These are phyloP conservation scores for Incumbomyces delicatus DNA, from an alignment of 2,329 filamentous ascomycete species.

Conservation along the genomic window DNA sequence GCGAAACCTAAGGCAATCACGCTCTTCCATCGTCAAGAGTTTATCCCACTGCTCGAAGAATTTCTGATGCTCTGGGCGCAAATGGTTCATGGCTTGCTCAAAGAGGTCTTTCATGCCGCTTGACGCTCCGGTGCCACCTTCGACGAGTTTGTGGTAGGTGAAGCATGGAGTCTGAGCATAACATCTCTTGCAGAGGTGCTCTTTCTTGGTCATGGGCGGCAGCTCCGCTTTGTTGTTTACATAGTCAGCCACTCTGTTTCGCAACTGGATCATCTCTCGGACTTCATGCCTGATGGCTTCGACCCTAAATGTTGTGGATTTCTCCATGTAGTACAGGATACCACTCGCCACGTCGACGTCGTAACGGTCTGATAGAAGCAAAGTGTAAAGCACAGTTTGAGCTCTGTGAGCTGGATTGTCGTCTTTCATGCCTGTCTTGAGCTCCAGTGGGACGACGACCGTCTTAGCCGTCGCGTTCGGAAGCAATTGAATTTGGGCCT, in stretches of 20 bases:
- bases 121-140: slow-evolving; percentile 69
- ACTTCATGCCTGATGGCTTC: slow-evolving; percentile 79
- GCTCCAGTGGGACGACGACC: slow-evolving; percentile 82
- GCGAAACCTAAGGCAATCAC: slow-evolving; percentile 74
- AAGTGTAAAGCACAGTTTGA: slow-evolving; percentile 88
- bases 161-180: slow-evolving; percentile 90
- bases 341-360: slow-evolving; percentile 83
- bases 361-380: slow-evolving; percentile 87
- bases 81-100: slow-evolving; percentile 65
- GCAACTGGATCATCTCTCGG: slow-evolving; percentile 91
- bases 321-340: slow-evolving; percentile 90
- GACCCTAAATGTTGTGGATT: slow-evolving; percentile 73
- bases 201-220: slow-evolving; percentile 74
- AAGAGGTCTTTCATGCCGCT: slow-evolving; percentile 77
- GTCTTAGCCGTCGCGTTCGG: slow-evolving; percentile 47
- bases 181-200: slow-evolving; percentile 73
- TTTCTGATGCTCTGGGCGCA: slow-evolving; percentile 62
- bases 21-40: slow-evolving; percentile 87
- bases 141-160: slow-evolving; percentile 82
- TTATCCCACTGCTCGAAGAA: slow-evolving; percentile 96
- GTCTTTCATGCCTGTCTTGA: slow-evolving; percentile 82
- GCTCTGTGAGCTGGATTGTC: slow-evolving; percentile 75
- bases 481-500: slow-evolving; percentile 69
- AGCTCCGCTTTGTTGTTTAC: slow-evolving; percentile 73
- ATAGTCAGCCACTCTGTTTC: slow-evolving; percentile 79